Conservation (phyloP, 345 rosid species). For the Moringa oleifera region DNA sequence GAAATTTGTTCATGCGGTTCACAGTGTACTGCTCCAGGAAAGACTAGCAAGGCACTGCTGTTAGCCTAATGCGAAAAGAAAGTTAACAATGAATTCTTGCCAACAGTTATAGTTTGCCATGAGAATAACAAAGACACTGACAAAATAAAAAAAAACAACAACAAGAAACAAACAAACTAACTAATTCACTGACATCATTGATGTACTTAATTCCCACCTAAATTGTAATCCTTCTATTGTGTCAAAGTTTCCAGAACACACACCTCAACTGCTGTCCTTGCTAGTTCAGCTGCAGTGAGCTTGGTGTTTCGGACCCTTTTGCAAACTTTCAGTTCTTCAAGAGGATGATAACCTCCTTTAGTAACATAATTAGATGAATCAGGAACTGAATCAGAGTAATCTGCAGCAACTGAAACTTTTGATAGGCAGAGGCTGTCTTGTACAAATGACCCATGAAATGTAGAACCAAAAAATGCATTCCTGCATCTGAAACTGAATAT, state of each 20-base stretch:
- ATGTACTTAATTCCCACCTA: conserved; percentile 1
- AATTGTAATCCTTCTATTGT: not conserved
- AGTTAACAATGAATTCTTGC: conserved; percentile 10
- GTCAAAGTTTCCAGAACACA: conserved; percentile 11
- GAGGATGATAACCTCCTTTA: conserved; percentile 74
- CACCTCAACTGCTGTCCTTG: conserved; percentile 88
- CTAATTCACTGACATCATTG: not conserved
- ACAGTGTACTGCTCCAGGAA: conserved; percentile 75
- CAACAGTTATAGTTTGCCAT: not conserved
- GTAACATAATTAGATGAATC: conserved; percentile 64
- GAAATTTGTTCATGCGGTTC: conserved; percentile 84
- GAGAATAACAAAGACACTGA: conserved; percentile 5
- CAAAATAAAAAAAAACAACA: not conserved
- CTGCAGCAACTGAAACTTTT: conserved; percentile 95
- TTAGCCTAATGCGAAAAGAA: conserved; percentile 51
- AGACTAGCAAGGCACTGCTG: conserved; percentile 65
- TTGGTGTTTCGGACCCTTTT: conserved; percentile 60
- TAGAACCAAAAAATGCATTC: conserved; percentile 45
- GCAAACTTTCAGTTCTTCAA: conserved; percentile 66
- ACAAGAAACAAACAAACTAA: too few relatives aligned
- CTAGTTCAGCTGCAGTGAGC: conserved; percentile 71
- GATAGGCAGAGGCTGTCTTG: conserved; percentile 56
- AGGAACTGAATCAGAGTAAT: conserved; percentile 88
- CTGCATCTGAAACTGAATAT: conserved; percentile 44
- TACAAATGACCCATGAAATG: conserved; percentile 43